Evolutionary conservation across 1,284 basidiomycete genomes (phyloP).

Genomic region (Rhodotorula sp.): DNA sequence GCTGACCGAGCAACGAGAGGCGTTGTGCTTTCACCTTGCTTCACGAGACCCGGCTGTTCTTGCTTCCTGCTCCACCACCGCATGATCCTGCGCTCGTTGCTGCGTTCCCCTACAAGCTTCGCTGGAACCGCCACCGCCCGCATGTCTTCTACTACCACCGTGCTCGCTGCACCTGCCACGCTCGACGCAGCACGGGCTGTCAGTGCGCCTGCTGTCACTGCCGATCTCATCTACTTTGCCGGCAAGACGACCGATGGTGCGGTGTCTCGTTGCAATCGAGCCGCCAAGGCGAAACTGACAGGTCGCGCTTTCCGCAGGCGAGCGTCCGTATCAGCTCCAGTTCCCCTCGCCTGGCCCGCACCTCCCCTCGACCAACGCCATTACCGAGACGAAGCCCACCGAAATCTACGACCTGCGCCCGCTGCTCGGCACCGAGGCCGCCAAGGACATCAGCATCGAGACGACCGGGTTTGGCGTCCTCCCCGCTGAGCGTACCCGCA

Average conservation of each 20-base stretch:
- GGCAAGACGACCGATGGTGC: slow-evolving; percentile 7
- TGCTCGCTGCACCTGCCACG: no score
- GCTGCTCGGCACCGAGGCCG: slow-evolving; percentile 60
- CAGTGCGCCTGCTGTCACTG: neutral
- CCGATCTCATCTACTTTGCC: slow-evolving; percentile 16
- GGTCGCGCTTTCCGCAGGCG: neutral
- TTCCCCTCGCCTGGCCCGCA: slow-evolving; percentile 10
- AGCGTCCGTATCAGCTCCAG: slow-evolving; percentile 21
- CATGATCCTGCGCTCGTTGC: neutral
- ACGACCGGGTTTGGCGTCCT: slow-evolving; percentile 61
- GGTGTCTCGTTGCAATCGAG: neutral
- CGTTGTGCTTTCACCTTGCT: neutral
- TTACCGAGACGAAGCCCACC: neutral
- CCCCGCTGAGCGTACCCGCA: slow-evolving; percentile 51
- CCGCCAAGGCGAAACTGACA: no score
- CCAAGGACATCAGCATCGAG: slow-evolving; percentile 61
- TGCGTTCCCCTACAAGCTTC: neutral
- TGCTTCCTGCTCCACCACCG: neutral
- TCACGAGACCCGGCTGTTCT: neutral
- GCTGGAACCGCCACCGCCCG: neutral
- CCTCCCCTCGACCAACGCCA: slow-evolving; percentile 14
- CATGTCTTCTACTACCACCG: neutral
- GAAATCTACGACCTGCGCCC: slow-evolving; percentile 35
- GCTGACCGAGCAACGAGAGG: no score
- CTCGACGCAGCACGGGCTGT: neutral